phyloP scores from a whole-genome alignment of 1,139 yeast genomes.

The Saccharomycopsis crataegensis region DNA sequence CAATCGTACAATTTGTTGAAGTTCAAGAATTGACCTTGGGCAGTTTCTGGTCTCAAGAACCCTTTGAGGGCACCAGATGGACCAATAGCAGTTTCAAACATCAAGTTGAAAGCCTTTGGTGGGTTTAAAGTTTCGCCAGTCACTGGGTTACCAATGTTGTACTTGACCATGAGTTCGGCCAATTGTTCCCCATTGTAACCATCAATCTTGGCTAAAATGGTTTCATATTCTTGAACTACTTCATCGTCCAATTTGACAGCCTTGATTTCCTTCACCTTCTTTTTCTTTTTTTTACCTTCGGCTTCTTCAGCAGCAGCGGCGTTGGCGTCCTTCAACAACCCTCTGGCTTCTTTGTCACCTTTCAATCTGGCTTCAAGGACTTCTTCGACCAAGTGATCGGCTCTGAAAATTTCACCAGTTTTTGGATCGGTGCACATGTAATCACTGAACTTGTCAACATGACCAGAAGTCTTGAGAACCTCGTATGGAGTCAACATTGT shows the following conservation, averaged over 20 bases:
- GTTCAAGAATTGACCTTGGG: constrained; percentile 98
- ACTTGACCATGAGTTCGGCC: constrained; percentile 77
- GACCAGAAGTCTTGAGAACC: constrained; percentile 97
- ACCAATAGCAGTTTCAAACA: constrained; percentile 99
- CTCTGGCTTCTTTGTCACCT: constrained; percentile 96
- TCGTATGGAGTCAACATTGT: constrained; percentile 97
- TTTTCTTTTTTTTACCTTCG: constrained; percentile 80
- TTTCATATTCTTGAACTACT: constrained; percentile 73
- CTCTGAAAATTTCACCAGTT: constrained; percentile 97
- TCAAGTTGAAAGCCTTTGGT: constrained; percentile 92
- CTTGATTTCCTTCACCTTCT: constrained; percentile 84
- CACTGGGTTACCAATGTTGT: constrained; percentile 83
- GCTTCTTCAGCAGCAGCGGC: constrained; percentile 60
- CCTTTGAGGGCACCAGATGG: constrained; percentile 97
- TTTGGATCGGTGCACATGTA: constrained; percentile 98
- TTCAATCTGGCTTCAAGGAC: constrained; percentile 91
- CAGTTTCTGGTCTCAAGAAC: constrained; percentile 96
- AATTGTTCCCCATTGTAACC: constrained; percentile 90
- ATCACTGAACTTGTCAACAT: constrained; percentile 97
- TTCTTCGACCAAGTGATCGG: constrained; percentile 97
- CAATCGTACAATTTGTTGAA: constrained; percentile 88
- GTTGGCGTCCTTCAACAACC: constrained; percentile 46
- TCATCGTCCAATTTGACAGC: constrained; percentile 64
- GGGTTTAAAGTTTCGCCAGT: constrained; percentile 81
- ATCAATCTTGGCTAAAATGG: constrained; percentile 85